phyloP scores from a whole-genome alignment of 495 filamentous ascomycete species.

The Xanthoparmelia taractica region DNA sequence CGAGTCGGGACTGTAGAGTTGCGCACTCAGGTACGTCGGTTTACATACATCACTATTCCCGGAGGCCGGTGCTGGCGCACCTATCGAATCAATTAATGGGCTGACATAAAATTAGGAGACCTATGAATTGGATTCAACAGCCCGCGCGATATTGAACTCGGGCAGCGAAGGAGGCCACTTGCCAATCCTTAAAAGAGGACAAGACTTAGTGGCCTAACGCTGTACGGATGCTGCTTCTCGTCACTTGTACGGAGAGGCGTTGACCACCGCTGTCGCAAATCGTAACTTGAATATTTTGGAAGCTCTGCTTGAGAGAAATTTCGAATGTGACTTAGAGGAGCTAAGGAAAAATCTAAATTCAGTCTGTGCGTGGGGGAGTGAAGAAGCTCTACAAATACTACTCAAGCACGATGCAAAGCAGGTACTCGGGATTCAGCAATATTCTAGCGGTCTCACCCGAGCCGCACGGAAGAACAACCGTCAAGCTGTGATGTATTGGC shows the following conservation, averaged over 20 bases:
- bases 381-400: neutral
- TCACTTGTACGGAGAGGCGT: neutral
- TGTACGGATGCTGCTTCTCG: neutral
- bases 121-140: neutral
- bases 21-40: neutral
- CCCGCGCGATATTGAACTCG: neutral
- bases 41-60: neutral
- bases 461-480: neutral
- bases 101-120: neutral
- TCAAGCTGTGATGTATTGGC: neutral
- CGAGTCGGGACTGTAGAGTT: neutral
- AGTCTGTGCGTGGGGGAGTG: neutral
- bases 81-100: neutral
- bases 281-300: neutral
- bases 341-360: neutral
- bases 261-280: neutral
- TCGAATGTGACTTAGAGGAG: neutral
- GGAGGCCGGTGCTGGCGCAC: neutral
- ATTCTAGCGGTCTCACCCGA: neutral
- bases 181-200: neutral
- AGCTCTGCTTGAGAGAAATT: neutral
- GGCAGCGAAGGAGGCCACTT: neutral
- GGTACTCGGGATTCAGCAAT: neutral
- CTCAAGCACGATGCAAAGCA: neutral
- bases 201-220: neutral